Base-by-base conservation (phyloP, 2,329 filamentous ascomycete species). In the Cylindrodendrum hubeiense region DNA sequence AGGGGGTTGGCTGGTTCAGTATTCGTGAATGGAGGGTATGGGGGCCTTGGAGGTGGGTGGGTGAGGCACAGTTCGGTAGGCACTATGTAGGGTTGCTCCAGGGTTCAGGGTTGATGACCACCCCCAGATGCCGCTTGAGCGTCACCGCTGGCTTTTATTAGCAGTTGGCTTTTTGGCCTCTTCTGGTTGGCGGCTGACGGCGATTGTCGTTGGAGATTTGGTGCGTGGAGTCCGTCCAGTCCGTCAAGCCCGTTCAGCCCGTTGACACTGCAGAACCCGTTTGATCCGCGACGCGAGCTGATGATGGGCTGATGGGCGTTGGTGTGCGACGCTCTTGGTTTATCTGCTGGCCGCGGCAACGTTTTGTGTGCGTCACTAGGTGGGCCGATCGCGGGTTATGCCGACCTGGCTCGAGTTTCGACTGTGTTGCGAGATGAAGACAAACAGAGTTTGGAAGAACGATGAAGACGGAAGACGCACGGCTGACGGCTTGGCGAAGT, bases 101-200 rank as follows among this genome's bases (percentile, higher is more conserved):
- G 55, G 61, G 61, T 63, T 59, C 61, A 63, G 56, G 61, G 49
- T 54, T 63, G 33, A 37, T 63, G 49, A 52, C 44, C 49, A 52
- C 54, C 61, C 28, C 55, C 22, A 24, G 19, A 55, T 28, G 60
- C 34, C 47, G 47, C 47, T 50, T 17, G 28, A 41, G 33, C 44
- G 33, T 37, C 43, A 17, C 5, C 24, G 44, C 44, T 47, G 28
- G 43, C 24, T 55, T 10, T 19, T 49, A 22, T 47, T 47, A 47
- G 44, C 44, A 34, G 46, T 43, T 46, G 21, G 52, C 59, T 21
- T 28, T 19, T 26, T 46, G 33, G 39, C 9, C 28, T 51, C 53
- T 50, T 26, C 26, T 34, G 33, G 43, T 22, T 46, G 33, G 34
- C 12, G 30, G 33, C 28, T 12, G 28, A 30, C 28, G n/a, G n/a